These are phyloP conservation scores for Sporothrix pallida DNA, from an alignment of 2,329 filamentous ascomycete species.

Conservation along the genomic window DNA sequence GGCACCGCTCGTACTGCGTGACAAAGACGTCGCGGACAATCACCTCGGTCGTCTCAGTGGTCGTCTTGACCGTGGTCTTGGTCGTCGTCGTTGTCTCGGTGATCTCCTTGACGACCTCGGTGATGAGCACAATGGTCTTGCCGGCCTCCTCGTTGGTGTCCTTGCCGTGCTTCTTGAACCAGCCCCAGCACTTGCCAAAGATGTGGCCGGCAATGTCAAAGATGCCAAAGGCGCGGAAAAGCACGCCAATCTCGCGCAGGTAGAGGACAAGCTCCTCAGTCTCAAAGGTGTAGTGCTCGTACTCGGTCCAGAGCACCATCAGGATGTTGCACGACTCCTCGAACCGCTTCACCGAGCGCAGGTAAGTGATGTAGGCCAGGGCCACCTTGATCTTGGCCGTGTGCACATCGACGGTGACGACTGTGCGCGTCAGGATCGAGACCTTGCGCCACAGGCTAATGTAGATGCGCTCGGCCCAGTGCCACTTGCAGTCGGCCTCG, in stretches of 20 bases:
- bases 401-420: slow-evolving; percentile 45
- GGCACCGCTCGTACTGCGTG: slow-evolving; percentile 45
- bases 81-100: slow-evolving; percentile 45
- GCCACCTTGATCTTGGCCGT: slow-evolving; percentile 49
- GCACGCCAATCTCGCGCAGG: slow-evolving; percentile 46
- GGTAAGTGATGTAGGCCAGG: slow-evolving; percentile 47
- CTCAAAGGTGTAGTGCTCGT: slow-evolving; percentile 47
- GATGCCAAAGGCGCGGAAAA: slow-evolving; percentile 47
- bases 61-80: slow-evolving; percentile 47
- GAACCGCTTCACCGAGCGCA: slow-evolving; percentile 43
- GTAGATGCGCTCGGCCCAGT: slow-evolving; percentile 49
- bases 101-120: slow-evolving; percentile 49
- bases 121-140: slow-evolving; percentile 47
- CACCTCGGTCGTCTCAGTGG: slow-evolving; percentile 46
- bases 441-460: slow-evolving; percentile 50
- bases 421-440: slow-evolving; percentile 44
- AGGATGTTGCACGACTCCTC: slow-evolving; percentile 50
- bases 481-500: slow-evolving; percentile 43
- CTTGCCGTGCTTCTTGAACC: slow-evolving; percentile 47
- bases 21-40: slow-evolving; percentile 40
- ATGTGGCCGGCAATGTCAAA: slow-evolving; percentile 45
- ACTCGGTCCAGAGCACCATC: slow-evolving; percentile 51
- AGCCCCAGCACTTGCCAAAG: slow-evolving; percentile 48
- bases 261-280: slow-evolving; percentile 45
- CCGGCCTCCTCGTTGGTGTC: slow-evolving; percentile 45